Conservation (phyloP, 192 early-diverging fungal species). For the Obelidium mucronatum region DNA sequence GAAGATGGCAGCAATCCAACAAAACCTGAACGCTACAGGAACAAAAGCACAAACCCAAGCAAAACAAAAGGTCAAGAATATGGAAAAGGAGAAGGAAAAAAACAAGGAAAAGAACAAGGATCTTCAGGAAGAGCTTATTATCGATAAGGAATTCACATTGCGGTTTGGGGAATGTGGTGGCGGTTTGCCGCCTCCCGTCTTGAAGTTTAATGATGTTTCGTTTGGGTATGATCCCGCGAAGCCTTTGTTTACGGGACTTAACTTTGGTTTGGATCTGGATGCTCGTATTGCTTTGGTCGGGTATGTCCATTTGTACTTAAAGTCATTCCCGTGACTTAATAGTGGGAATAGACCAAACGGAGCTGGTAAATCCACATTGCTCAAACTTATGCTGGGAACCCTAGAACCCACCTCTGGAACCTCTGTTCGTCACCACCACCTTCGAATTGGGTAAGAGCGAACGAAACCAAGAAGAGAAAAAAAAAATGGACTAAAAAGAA, state of each 20-base stretch:
- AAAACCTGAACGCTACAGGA: conserved; percentile 97
- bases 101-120: conserved; percentile 52
- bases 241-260: conserved; percentile 86
- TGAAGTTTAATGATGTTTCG: conserved; percentile 88
- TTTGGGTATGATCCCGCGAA: conserved; percentile 84
- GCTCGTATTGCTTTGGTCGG: conserved; percentile 98
- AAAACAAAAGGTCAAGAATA: conserved; percentile 98
- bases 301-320: conserved; percentile 48
- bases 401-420: conserved; percentile 84
- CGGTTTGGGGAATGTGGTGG: conserved; percentile 87
- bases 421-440: conserved; percentile 86
- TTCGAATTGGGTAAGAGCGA: no score
- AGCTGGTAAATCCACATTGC: conserved; percentile 93
- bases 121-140: conserved; percentile 94
- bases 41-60: conserved; percentile 99
- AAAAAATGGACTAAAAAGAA: no score
- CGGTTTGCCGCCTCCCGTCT: conserved; percentile 93
- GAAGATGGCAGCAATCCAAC: conserved; percentile 97
- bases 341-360: conserved; percentile 72
- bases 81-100: conserved; percentile 99
- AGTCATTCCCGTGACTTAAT: conserved; percentile 66
- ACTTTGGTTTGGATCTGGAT: conserved; percentile 98
- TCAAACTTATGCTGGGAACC: conserved; percentile 95
- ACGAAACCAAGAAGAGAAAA: no score
- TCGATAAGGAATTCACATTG: conserved; percentile 73